Percentiles rank a stretch among this genome's conserved stretches.
Evolutionary conservation across 176 grass and related monocot species (phyloP).

Genomic region (Carex pumila): DNA sequence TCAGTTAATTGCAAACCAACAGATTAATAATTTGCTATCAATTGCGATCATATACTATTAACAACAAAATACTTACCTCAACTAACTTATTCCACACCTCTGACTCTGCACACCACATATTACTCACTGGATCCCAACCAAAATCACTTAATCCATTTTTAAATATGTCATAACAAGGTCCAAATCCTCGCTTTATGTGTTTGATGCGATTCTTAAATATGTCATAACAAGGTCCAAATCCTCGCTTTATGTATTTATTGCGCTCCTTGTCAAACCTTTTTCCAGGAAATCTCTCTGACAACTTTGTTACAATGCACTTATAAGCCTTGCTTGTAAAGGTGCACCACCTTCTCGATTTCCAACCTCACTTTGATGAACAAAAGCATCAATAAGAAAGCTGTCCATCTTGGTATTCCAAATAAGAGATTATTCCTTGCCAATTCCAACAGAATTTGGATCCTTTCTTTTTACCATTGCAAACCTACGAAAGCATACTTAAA

Average conservation of each 20-base stretch:
- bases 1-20: too few species aligned
- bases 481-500: too few species aligned
- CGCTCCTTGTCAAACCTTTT: not conserved
- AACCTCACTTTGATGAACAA: not conserved
- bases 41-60: too few species aligned
- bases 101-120: too few species aligned
- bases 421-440: not conserved
- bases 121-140: too few species aligned
- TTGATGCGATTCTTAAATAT: too few species aligned
- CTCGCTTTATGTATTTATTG: not conserved
- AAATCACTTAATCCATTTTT: constrained; percentile 10
- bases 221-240: not conserved
- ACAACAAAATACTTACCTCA: too few species aligned
- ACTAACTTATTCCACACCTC: too few species aligned
- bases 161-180: too few species aligned
- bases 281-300: not conserved
- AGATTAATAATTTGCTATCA: too few species aligned
- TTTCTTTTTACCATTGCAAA: too few species aligned
- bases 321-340: not conserved
- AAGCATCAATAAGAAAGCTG: not conserved
- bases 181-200: too few species aligned
- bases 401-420: not conserved
- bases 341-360: not conserved
- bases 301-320: not conserved
- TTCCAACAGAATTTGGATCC: not conserved